Evolutionary conservation across 768 basidiomycete genomes (phyloP).

Genomic region (Naganishia kalamii): DNA sequence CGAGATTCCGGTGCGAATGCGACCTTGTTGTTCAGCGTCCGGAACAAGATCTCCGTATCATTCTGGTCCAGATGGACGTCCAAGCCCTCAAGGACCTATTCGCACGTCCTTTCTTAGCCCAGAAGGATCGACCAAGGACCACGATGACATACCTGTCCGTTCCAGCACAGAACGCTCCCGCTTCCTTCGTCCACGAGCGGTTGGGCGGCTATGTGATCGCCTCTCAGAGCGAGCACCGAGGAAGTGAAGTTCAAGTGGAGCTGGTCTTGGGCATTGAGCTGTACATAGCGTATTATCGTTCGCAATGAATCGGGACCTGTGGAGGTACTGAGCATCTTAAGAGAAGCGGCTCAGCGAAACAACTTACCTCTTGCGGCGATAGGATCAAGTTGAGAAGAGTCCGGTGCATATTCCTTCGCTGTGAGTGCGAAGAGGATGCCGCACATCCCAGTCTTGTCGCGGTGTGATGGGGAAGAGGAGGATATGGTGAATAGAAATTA

Average conservation of each 20-base stretch:
- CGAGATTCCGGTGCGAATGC: no score
- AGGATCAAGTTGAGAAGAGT: not conserved
- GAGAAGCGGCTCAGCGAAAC: not conserved
- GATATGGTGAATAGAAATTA: no score
- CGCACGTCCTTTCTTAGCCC: not conserved
- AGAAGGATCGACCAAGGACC: not conserved
- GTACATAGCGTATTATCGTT: not conserved
- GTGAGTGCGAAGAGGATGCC: conserved; percentile 16
- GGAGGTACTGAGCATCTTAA: not conserved
- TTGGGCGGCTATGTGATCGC: conserved; percentile 31
- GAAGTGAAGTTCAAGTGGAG: conserved; percentile 32
- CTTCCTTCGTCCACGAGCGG: conserved; percentile 29
- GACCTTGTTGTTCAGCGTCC: not conserved
- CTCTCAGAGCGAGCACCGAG: conserved; percentile 40
- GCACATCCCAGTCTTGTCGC: conserved; percentile 12
- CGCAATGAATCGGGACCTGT: conserved; percentile 3
- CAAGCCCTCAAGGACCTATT: conserved; percentile 37
- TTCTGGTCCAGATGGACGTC: conserved; percentile 30
- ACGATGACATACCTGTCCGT: conserved; percentile 36
- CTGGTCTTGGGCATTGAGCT: not conserved
- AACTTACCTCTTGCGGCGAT: conserved; percentile 11
- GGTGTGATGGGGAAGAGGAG: not conserved
- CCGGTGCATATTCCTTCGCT: no score
- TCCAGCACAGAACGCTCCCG: conserved; percentile 40
- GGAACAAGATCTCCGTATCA: conserved; percentile 28